Evolutionary conservation across 2,329 filamentous ascomycete genomes (phyloP).

Genomic region (Penicillium sp.): DNA sequence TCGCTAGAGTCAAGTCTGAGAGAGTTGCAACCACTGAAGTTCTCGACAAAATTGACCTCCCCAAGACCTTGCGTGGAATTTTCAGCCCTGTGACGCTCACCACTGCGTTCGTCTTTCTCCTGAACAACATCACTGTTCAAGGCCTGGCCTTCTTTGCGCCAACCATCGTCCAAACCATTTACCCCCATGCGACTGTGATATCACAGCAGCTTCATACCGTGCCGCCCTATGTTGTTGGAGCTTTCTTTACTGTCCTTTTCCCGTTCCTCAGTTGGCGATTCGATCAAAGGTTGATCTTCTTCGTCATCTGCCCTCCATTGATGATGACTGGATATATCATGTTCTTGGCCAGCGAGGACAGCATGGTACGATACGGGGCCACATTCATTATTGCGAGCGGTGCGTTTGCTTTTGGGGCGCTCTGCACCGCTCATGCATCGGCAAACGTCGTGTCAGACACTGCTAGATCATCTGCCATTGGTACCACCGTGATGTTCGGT

Average conservation of each 20-base stretch:
- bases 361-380: conserved; percentile 64
- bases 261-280: conserved; percentile 62
- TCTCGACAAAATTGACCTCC: conserved; percentile 61
- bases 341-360: conserved; percentile 60
- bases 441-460: conserved; percentile 73
- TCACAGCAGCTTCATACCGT: conserved; percentile 70
- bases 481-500: conserved; percentile 68
- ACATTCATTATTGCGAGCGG: conserved; percentile 69
- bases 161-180: conserved; percentile 70
- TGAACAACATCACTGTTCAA: conserved; percentile 71
- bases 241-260: conserved; percentile 63
- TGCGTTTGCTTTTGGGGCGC: conserved; percentile 63
- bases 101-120: conserved; percentile 60
- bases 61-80: conserved; percentile 63
- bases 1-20: conserved; percentile 68
- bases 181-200: conserved; percentile 58
- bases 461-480: conserved; percentile 66
- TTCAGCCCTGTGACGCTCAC: conserved; percentile 62
- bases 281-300: conserved; percentile 61
- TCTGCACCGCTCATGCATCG: conserved; percentile 67
- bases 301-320: conserved; percentile 60
- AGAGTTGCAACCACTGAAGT: conserved; percentile 63
- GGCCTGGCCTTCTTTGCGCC: conserved; percentile 70
- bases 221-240: conserved; percentile 69
- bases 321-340: conserved; percentile 71